Base-by-base conservation (phyloP, 2,329 filamentous ascomycete genomes). In the Aspergillus melleus region DNA sequence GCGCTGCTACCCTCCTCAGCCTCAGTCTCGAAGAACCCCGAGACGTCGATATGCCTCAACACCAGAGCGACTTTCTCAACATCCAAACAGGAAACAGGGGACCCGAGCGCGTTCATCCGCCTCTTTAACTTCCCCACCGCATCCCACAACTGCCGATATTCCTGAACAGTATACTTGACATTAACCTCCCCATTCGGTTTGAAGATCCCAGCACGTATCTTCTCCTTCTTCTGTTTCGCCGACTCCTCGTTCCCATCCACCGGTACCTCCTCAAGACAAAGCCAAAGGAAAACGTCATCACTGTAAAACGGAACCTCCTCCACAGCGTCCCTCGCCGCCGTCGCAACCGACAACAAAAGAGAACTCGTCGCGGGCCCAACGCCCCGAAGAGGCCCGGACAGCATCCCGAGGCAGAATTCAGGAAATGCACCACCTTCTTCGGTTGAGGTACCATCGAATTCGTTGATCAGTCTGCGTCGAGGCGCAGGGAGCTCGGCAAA, bases 291-390 rank as follows among this genome's bases (percentile, higher is more conserved):
- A 22, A 74, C 59, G 62, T 80, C 77, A 49, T 80, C 78, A 44
- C 76, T 78, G 61, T 77, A 80, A 50, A 80, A 80, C 0, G 78
- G 77, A 1, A 75, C 60, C 19, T 70, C 64, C 22, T 11, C 44
- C 44, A 61, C 59, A 0, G 36, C n/a, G 2, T 56, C 56, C 8
- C 51, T 46, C 2, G n/a, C 10, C 10, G 52, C 60, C 0, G 71
- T 67, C 3, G 64, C 72, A 9, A 77, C 67, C 6, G 74, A 77
- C 2, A 80, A 67, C 20, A 80, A 68, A 20, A 80, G 65, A 1
- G 78, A 78, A 2, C 76, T 77, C 1, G 78, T 80, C 6, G 78
- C 78, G 0, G 74, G 71, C 0, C 78, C 78, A 2, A 80, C 74
- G 5, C 77, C 78, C 8, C 74, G 74, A 6, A 80, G 69, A 0